Evolutionary conservation across 2,329 filamentous ascomycete species (phyloP).

Genomic region (Exutisphaerella laricina): DNA sequence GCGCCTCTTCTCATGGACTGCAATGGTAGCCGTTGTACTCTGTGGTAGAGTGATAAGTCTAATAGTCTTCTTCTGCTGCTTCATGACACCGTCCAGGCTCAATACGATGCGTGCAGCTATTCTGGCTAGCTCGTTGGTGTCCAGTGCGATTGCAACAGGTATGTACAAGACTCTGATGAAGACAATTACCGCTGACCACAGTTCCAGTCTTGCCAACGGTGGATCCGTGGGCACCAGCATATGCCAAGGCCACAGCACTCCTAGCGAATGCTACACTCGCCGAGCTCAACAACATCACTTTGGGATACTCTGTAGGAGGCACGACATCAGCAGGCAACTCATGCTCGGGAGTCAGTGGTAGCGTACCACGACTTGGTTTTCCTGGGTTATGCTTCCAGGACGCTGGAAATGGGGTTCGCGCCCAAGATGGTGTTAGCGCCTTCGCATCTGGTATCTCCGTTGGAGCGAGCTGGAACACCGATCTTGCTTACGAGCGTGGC

Average conservation of each 20-base stretch:
- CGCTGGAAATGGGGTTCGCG: conserved; percentile 34
- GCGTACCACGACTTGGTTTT: conserved; percentile 35
- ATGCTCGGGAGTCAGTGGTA: conserved; percentile 36
- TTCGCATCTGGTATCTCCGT: conserved; percentile 35
- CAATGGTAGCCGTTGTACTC: no score
- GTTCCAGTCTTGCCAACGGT: neutral
- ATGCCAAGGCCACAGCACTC: conserved; percentile 3
- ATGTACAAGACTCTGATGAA: no score
- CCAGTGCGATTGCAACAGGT: no score
- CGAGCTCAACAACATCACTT: conserved; percentile 4
- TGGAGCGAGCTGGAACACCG: conserved; percentile 36
- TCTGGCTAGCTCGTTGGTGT: no score
- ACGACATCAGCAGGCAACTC: conserved; percentile 1
- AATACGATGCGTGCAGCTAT: no score
- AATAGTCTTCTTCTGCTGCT: no score
- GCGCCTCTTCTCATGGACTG: no score
- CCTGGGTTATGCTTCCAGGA: conserved; percentile 33
- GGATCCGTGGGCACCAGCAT: conserved; percentile 5
- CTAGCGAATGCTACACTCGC: conserved; percentile 1
- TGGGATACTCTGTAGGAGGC: conserved; percentile 2
- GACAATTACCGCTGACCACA: no score
- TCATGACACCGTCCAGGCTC: no score
- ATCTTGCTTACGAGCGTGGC: conserved; percentile 29
- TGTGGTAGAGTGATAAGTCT: no score
- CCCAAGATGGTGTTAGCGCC: conserved; percentile 28